Conservation (phyloP, 192 early-diverging fungal genomes). For the Radiomyces spectabilis region DNA sequence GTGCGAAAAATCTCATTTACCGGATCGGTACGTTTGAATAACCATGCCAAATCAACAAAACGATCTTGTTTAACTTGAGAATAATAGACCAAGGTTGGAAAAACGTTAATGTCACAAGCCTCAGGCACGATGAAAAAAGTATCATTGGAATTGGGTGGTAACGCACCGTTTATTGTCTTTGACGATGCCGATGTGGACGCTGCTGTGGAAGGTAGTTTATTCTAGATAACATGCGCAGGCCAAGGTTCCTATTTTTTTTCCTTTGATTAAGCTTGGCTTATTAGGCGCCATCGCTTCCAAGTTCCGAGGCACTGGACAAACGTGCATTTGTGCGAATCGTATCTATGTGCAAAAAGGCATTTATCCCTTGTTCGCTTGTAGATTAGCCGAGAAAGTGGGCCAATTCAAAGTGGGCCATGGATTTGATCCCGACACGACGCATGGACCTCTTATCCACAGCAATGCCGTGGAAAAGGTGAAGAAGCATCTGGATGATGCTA, state of each 20-base stretch:
- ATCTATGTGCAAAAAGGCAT: conserved; percentile 67
- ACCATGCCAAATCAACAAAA: neutral
- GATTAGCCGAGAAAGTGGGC: conserved; percentile 44
- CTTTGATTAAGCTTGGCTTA: no score
- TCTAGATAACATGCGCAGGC: no score
- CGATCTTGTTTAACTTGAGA: neutral
- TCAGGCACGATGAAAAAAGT: conserved; percentile 65
- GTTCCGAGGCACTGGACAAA: conserved; percentile 75
- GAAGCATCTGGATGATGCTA: conserved; percentile 62
- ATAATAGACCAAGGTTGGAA: conserved; percentile 53
- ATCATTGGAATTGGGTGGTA: conserved; percentile 80
- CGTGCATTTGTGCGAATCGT: conserved; percentile 75
- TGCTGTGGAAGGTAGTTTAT: conserved; percentile 59
- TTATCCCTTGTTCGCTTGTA: conserved; percentile 52
- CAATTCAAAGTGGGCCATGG: conserved; percentile 70
- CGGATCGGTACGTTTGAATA: conserved; percentile 47
- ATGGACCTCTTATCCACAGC: conserved; percentile 81
- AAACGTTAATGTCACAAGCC: conserved; percentile 52
- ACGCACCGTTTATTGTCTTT: conserved; percentile 75
- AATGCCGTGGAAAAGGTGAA: conserved; percentile 61
- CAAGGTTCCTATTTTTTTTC: no score
- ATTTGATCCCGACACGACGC: conserved; percentile 49
- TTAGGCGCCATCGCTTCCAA: conserved; percentile 53
- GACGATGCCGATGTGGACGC: conserved; percentile 68
- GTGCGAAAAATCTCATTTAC: conserved; percentile 74